These are phyloP conservation scores for Coffea eugenioides DNA, from an alignment of 257 asterid genomes.

Conservation along the genomic window DNA sequence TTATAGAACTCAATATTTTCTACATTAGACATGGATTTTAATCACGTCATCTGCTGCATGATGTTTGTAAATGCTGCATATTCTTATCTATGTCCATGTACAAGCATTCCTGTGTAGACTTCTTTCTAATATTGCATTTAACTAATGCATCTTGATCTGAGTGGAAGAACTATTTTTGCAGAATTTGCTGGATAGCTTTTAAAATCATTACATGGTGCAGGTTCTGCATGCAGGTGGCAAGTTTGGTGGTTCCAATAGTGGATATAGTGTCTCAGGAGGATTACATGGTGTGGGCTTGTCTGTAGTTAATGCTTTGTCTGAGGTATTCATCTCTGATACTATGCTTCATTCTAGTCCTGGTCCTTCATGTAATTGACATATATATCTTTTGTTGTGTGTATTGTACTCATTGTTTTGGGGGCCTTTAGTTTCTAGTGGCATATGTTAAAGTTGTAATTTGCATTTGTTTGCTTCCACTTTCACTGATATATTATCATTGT, in stretches of 20 bases:
- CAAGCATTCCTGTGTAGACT: not conserved
- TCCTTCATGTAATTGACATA: not conserved
- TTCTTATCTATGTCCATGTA: not conserved
- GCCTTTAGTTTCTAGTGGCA: not conserved
- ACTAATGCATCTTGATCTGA: not conserved
- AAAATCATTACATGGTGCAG: slow-evolving; percentile 43
- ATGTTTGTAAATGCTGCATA: slow-evolving; percentile 5
- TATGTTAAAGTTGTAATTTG: not conserved
- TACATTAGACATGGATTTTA: not conserved
- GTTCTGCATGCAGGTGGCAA: slow-evolving; percentile 99
- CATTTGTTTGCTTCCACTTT: not conserved
- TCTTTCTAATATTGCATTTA: not conserved
- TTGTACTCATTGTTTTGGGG: not conserved
- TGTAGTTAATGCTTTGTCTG: slow-evolving; percentile 94
- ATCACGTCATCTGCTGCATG: not conserved
- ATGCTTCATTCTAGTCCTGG: not conserved
- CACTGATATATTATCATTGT: not conserved
- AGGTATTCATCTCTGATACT: slow-evolving; percentile 51
- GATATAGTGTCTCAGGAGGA: slow-evolving; percentile 97
- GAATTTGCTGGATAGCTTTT: not conserved
- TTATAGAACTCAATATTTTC: not conserved
- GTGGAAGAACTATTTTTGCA: slow-evolving; percentile 16
- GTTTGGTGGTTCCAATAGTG: slow-evolving; percentile 97
- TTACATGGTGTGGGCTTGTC: slow-evolving; percentile 98
- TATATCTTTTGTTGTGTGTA: not conserved